Conservation (phyloP, 306 rosid species). For the barrel medic (Medicago truncatula) region DNA sequence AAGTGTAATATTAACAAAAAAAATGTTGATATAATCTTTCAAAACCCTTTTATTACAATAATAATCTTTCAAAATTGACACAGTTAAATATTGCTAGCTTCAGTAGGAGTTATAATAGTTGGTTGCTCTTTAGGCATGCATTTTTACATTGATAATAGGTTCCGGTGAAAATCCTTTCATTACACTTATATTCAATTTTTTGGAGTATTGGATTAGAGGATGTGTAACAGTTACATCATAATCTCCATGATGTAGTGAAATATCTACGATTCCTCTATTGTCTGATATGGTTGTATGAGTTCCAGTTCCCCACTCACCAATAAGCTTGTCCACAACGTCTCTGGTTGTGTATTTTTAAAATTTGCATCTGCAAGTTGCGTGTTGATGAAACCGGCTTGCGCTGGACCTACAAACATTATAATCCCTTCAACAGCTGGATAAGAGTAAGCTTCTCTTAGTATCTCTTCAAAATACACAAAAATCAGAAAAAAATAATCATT, state of each 20-base stretch:
- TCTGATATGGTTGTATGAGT: too few relatives aligned
- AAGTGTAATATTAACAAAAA: background rate
- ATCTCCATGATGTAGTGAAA: too few relatives aligned
- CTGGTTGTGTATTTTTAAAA: slow-evolving; percentile 70
- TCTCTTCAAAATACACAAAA: slow-evolving; percentile 58
- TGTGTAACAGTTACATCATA: too few relatives aligned
- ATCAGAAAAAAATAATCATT: background rate
- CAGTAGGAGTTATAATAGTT: background rate
- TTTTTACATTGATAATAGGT: too few relatives aligned
- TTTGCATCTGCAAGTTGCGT: slow-evolving; percentile 54
- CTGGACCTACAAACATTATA: slow-evolving; percentile 75
- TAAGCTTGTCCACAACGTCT: slow-evolving; percentile 64
- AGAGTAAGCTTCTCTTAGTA: slow-evolving; percentile 71
- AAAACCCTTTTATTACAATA: slow-evolving; percentile 4
- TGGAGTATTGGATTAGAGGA: too few relatives aligned
- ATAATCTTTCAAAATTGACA: slow-evolving; percentile 13
- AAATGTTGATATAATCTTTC: background rate
- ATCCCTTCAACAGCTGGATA: too few relatives aligned
- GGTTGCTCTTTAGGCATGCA: background rate
- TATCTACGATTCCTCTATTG: too few relatives aligned
- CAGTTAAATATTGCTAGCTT: slow-evolving; percentile 13
- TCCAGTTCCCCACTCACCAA: background rate
- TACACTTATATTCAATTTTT: too few relatives aligned
- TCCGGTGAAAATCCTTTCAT: too few relatives aligned
- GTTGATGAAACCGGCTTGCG: slow-evolving; percentile 58